Evolutionary conservation across 2,329 filamentous ascomycete species (phyloP).

Genomic region (Lasiodiplodia gonubiensis): DNA sequence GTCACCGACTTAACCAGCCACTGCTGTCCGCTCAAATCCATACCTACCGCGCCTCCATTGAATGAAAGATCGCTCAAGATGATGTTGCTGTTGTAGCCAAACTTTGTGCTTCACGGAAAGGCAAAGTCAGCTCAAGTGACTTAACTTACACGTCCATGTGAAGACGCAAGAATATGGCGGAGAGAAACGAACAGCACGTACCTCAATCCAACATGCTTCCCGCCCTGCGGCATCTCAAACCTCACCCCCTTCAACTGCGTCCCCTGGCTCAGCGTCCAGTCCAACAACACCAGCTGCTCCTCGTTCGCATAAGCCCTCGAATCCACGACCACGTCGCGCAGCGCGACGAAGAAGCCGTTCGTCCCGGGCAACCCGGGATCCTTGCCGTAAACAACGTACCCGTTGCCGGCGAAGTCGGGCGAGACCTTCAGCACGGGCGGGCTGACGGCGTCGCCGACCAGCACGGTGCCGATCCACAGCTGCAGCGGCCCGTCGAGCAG

Average conservation of each 20-base stretch:
- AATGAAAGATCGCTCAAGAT: slow-evolving; percentile 26
- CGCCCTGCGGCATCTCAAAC: slow-evolving; percentile 44
- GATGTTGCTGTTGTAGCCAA: slow-evolving; percentile 37
- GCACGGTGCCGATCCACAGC: slow-evolving; percentile 29
- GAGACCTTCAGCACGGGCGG: background rate
- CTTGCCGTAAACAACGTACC: slow-evolving; percentile 32
- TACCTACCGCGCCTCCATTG: slow-evolving; percentile 35
- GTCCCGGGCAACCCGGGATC: slow-evolving; percentile 31
- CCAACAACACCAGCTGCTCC: slow-evolving; percentile 33
- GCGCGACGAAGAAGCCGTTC: slow-evolving; percentile 38
- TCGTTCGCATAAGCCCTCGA: slow-evolving; percentile 31
- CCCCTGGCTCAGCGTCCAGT: slow-evolving; percentile 40
- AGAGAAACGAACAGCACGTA: slow-evolving; percentile 26
- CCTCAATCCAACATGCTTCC: slow-evolving; percentile 44
- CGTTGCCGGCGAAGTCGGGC: background rate
- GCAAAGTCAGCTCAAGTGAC: background rate
- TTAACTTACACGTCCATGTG: no score
- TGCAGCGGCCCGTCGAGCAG: slow-evolving; percentile 34
- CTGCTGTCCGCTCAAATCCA: slow-evolving; percentile 43
- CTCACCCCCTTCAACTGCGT: slow-evolving; percentile 37
- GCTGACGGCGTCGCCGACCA: slow-evolving; percentile 7
- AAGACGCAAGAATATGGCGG: background rate
- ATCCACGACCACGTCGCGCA: slow-evolving; percentile 38
- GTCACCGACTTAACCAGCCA: slow-evolving; percentile 40
- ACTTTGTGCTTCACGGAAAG: slow-evolving; percentile 19